A percentile compares a stretch with the other conserved stretches of the same genome.
These are phyloP conservation scores for Oryza meridionalis DNA, from an alignment of 176 grass and related monocot genomes.

Conservation along the genomic window DNA sequence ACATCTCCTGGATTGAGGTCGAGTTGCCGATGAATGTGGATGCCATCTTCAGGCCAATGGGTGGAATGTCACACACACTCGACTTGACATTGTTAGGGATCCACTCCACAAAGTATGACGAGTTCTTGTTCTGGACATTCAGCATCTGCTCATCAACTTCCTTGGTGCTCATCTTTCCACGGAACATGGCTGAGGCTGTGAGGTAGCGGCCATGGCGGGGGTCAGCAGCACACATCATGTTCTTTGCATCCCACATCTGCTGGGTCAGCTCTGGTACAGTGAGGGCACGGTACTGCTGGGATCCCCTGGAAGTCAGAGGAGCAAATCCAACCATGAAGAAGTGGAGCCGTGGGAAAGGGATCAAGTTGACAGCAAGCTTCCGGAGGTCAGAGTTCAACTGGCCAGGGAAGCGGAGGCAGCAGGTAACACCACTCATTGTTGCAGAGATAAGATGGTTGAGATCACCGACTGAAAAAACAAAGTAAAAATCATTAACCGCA, in stretches of 20 bases:
- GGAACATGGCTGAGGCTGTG: slow-evolving; percentile 90
- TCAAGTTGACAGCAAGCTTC: slow-evolving; percentile 82
- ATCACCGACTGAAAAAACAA: slow-evolving; percentile 72
- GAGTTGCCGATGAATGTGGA: slow-evolving; percentile 80
- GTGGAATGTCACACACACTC: slow-evolving; percentile 86
- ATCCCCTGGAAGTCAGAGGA: slow-evolving; percentile 80
- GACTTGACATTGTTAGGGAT: slow-evolving; percentile 97
- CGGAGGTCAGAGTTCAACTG: slow-evolving; percentile 75
- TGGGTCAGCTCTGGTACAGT: slow-evolving; percentile 91
- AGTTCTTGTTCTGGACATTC: slow-evolving; percentile 98
- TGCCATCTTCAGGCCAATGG: slow-evolving; percentile 71
- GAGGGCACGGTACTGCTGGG: slow-evolving; percentile 86
- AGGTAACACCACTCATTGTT: slow-evolving; percentile 91
- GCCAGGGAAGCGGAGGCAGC: slow-evolving; percentile 80
- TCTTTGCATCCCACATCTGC: slow-evolving; percentile 99
- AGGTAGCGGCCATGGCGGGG: slow-evolving; percentile 85
- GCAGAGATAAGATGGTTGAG: slow-evolving; percentile 89
- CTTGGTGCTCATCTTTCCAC: slow-evolving; percentile 97
- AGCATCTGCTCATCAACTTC: slow-evolving; percentile 98
- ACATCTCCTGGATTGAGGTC: slow-evolving; percentile 78
- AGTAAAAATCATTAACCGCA: background rate
- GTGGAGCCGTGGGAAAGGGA: slow-evolving; percentile 81
- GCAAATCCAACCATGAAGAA: slow-evolving; percentile 97
- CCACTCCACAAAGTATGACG: slow-evolving; percentile 90
- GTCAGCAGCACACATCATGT: slow-evolving; percentile 99